A percentile compares a stretch with the other conserved stretches of the same genome.
Evolutionary conservation across 2,329 filamentous ascomycete species (phyloP).

Genomic region (Pseudonectria buxi): DNA sequence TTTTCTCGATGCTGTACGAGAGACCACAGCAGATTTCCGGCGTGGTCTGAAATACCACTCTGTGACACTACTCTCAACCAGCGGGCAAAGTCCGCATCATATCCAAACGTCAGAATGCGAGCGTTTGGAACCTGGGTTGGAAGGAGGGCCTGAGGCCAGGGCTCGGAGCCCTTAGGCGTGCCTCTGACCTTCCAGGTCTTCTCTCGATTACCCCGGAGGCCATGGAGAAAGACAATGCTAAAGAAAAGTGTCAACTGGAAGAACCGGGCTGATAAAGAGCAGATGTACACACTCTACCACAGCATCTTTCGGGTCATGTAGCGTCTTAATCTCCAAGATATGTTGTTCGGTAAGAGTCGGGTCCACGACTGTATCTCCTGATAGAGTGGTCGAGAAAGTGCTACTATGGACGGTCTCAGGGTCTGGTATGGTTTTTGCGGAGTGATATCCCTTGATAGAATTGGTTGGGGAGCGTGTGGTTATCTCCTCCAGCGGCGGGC

Average conservation of each 20-base stretch:
- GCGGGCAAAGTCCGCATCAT: conserved; percentile 2
- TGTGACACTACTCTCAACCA: neutral
- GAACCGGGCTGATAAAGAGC: no score
- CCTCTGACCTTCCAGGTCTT: conserved; percentile 8
- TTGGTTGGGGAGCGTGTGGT: no score
- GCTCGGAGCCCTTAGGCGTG: neutral
- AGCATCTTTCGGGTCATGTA: no score
- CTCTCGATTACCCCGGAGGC: conserved; percentile 9
- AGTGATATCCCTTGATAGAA: no score
- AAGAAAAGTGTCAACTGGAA: neutral
- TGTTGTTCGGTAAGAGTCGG: no score
- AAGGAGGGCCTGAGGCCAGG: conserved; percentile 8
- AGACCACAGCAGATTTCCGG: conserved; percentile 7
- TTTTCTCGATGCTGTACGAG: conserved; percentile 7
- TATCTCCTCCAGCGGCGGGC: no score
- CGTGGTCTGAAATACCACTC: conserved; percentile 12
- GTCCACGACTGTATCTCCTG: no score
- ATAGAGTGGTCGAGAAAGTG: no score
- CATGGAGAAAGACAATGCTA: conserved; percentile 14
- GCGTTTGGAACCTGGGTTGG: conserved; percentile 3
- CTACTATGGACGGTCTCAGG: no score
- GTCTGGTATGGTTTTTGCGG: no score
- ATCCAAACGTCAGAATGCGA: conserved; percentile 13
- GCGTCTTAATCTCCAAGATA: no score
- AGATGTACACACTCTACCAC: no score